Conservation (phyloP, 371 early-diverging fungal species). For the Coemansia sp. region DNA sequence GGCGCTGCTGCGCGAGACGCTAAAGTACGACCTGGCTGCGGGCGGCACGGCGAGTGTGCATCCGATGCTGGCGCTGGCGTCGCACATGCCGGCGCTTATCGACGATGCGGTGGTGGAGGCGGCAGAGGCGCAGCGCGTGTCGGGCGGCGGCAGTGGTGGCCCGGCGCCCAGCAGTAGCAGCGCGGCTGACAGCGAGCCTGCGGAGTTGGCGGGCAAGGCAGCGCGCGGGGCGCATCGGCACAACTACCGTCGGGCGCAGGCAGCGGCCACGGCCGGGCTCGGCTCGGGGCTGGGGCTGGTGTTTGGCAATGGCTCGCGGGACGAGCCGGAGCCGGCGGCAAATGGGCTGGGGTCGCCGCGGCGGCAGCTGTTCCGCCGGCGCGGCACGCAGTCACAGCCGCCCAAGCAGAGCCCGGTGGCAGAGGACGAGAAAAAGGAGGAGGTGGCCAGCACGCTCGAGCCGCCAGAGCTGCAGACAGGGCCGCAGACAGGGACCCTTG, state of each 20-base stretch:
- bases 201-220: neutral
- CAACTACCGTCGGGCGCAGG: constrained; percentile 23
- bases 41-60: neutral
- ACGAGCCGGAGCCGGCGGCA: neutral
- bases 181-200: neutral
- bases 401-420: neutral
- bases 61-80: constrained; percentile 28
- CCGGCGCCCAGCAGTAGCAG: too few species aligned
- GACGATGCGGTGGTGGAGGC: constrained; percentile 16
- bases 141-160: neutral
- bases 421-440: neutral
- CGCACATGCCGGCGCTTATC: constrained; percentile 27
- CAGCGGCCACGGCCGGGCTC: constrained; percentile 7
- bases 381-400: constrained; percentile 4
- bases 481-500: neutral
- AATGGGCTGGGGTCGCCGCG: constrained; percentile 7
- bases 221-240: constrained; percentile 14
- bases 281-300: constrained; percentile 39
- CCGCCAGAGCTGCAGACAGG: neutral
- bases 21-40: constrained; percentile 4
- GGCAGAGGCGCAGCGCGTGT: constrained; percentile 5
- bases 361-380: constrained; percentile 37
- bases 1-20: constrained; percentile 21
- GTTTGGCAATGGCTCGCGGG: constrained; percentile 23
- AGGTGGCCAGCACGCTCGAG: neutral